Conservation (phyloP, 2,329 filamentous ascomycete genomes). For the Emergomyces pasteurianus region DNA sequence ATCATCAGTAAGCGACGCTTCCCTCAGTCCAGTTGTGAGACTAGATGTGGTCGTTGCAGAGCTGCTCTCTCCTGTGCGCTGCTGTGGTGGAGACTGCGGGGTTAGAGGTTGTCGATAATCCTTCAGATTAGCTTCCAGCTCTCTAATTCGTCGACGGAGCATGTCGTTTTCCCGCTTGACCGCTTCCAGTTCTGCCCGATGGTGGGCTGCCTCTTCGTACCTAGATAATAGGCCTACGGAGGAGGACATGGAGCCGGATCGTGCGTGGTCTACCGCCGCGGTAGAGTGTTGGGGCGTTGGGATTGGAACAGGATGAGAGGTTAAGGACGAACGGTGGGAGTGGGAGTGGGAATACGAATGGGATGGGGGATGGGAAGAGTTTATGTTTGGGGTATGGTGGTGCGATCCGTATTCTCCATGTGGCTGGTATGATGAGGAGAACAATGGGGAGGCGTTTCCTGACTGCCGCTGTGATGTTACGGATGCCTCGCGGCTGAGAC, state of each 20-base stretch:
- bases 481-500: conserved; percentile 33
- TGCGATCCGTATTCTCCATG: conserved; percentile 9
- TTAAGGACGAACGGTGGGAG: conserved; percentile 14
- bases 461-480: conserved; percentile 26
- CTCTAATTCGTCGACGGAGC: conserved; percentile 32
- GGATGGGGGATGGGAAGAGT: conserved; percentile 17
- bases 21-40: conserved; percentile 8
- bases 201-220: conserved; percentile 31
- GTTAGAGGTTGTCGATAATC: conserved; percentile 16
- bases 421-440: conserved; percentile 19
- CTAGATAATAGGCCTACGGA: conserved; percentile 22
- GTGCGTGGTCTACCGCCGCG: conserved; percentile 9
- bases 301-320: not conserved
- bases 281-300: conserved; percentile 7
- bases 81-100: conserved; percentile 4
- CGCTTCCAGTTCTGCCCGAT: conserved; percentile 33
- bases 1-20: conserved; percentile 8
- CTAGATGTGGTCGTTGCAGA: conserved; percentile 5
- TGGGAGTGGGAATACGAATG: conserved; percentile 20
- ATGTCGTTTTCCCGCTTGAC: conserved; percentile 36
- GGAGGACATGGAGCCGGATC: conserved; percentile 18
- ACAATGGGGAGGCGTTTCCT: conserved; percentile 20
- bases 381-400: conserved; percentile 14
- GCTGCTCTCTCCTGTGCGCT: not conserved
- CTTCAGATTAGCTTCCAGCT: conserved; percentile 30